These are phyloP conservation scores for Hevea brasiliensis DNA, from an alignment of 345 rosid species.

Conservation along the genomic window DNA sequence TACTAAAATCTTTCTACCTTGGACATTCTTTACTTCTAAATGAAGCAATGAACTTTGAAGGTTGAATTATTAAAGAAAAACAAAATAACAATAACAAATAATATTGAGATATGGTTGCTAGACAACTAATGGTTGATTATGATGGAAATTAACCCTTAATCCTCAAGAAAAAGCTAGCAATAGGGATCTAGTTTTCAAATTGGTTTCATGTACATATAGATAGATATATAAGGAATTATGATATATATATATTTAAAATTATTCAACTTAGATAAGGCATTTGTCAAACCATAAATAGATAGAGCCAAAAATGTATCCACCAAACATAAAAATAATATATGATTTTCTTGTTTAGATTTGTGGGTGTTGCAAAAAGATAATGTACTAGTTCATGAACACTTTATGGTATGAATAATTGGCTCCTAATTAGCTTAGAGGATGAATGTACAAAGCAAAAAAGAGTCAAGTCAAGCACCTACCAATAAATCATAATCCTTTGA, in stretches of 20 bases:
- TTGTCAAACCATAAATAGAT: slow-evolving; percentile 1
- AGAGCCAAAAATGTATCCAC: background rate
- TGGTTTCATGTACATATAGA: too few relatives aligned
- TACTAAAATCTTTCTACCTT: too few relatives aligned
- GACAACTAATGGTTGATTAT: too few relatives aligned
- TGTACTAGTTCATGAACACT: slow-evolving; percentile 10
- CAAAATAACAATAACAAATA: too few relatives aligned
- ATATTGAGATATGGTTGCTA: too few relatives aligned
- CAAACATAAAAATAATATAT: background rate
- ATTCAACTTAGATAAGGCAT: background rate
- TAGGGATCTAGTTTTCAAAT: too few relatives aligned
- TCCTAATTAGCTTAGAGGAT: background rate
- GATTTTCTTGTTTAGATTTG: background rate
- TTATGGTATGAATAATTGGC: background rate
- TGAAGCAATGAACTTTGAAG: too few relatives aligned
- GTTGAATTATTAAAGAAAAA: too few relatives aligned
- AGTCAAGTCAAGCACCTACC: slow-evolving; percentile 7
- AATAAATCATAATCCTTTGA: background rate
- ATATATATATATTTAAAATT: background rate
- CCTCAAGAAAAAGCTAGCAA: too few relatives aligned
- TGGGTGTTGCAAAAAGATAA: background rate
- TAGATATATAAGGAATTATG: background rate
- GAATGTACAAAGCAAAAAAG: background rate
- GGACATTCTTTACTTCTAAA: too few relatives aligned
- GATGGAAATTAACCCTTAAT: too few relatives aligned